Evolutionary conservation across 1,139 yeast genomes (phyloP).

Genomic region (Saccharomyces hybrid): DNA sequence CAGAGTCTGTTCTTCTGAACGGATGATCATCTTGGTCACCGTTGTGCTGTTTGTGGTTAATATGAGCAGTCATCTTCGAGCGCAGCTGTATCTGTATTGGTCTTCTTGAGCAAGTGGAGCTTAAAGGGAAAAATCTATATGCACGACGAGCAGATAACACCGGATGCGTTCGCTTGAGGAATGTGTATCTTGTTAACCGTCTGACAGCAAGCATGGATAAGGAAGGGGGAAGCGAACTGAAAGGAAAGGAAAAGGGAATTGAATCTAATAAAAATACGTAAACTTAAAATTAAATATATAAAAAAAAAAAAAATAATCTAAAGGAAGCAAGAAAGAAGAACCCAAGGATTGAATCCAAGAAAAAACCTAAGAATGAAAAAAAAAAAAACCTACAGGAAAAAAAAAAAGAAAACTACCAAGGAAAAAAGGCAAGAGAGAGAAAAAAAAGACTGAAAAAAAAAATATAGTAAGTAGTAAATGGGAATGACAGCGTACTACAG

Average conservation of each 20-base stretch:
- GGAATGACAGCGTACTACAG: neutral
- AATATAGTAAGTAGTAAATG: neutral
- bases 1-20: conserved; percentile 7
- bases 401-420: neutral
- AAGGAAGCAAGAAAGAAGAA: neutral
- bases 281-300: neutral
- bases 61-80: neutral
- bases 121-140: neutral
- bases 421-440: too few relatives aligned
- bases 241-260: neutral
- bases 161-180: conserved; percentile 1
- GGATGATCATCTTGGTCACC: conserved; percentile 1
- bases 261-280: neutral
- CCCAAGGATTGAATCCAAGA: neutral
- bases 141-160: neutral
- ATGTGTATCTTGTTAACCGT: neutral
- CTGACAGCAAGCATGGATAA: neutral
- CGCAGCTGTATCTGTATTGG: neutral
- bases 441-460: neutral
- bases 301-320: neutral
- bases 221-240: neutral
- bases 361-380: neutral
- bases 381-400: neutral
- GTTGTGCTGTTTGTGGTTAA: neutral
- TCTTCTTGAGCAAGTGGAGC: neutral